Base-by-base conservation (phyloP, 805 yeast genomes). In the Myxozyma kluyveri region DNA sequence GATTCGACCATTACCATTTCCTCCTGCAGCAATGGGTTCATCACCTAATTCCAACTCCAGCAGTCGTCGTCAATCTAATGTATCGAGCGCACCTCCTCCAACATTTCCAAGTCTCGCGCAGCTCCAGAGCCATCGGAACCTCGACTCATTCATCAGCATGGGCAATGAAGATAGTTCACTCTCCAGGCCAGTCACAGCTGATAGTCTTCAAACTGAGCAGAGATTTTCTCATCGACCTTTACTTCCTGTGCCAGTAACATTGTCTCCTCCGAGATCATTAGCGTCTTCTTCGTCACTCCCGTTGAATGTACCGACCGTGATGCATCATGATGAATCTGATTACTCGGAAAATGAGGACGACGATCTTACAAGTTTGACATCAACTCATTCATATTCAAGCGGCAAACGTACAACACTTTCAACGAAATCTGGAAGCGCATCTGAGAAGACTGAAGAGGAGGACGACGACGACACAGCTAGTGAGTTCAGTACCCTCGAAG, bases 331-430 rank as follows among this genome's bases (percentile, higher is more conserved):
- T 7, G 47, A 42, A 17, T 39, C 39, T 26, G 52, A 52, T 9
- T 39, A 37, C 18, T 44, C 43, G 4, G 49, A 31, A 5, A 19
- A 21, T 6, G 42, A 35, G 14, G 29, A 12, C 3, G 39, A 49
- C 1, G 26, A 29, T 44, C 17, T 23, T 39, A n/a, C 27, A 38
- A 4, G 29, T 45, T 1, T 52, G 50, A 9, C 18, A 36, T 7
- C 50, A 44, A 4, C 67, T 64, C 58, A 45, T 36, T 63, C 65
- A 27, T 58, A 64, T 33, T 61, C 57, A 38, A 53, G 60, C 18
- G 49, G 59, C 18, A 51, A 47, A 19, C 39, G 49, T 14, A 17
- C 31, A 18, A 29, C 45, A n/a, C 35, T 29, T 31, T 60, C 50
- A 12, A 27, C 46, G n/a, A 9, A 9, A 9, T 29, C 33, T 14